These are phyloP conservation scores for Penicillium sp. DNA, from an alignment of 2,329 filamentous ascomycete species.

Conservation along the genomic window DNA sequence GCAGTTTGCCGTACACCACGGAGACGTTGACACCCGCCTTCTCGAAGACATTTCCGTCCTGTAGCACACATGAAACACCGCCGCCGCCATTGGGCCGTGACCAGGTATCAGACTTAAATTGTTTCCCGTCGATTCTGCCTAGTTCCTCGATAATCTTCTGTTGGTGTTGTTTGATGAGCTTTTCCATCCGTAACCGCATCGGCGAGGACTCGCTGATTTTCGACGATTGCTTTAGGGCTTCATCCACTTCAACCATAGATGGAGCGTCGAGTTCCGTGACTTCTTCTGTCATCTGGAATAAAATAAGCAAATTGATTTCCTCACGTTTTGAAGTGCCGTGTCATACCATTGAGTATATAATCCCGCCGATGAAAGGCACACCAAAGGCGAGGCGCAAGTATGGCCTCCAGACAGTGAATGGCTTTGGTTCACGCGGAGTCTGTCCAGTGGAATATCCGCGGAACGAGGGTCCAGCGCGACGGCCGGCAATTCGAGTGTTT, in stretches of 20 bases:
- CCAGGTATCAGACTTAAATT: conserved; percentile 85
- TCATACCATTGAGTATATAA: conserved; percentile 52
- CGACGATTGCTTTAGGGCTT: conserved; percentile 72
- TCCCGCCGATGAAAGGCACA: conserved; percentile 46
- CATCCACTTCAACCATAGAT: conserved; percentile 81
- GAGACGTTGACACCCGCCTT: conserved; percentile 96
- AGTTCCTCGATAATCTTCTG: conserved; percentile 80
- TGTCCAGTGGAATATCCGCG: conserved; percentile 28
- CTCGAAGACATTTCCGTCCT: conserved; percentile 95
- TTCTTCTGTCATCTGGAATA: conserved; percentile 37
- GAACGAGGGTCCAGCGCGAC: conserved; percentile 16
- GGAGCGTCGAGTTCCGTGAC: conserved; percentile 44
- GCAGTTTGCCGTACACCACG: conserved; percentile 88
- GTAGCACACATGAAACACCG: conserved; percentile 89
- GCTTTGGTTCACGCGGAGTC: conserved; percentile 19
- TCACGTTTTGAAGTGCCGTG: not conserved
- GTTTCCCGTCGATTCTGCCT: conserved; percentile 76
- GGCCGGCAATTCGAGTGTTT: conserved; percentile 18
- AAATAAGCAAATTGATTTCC: not conserved
- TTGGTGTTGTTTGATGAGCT: conserved; percentile 91
- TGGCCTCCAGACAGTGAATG: conserved; percentile 42
- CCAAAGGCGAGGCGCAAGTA: conserved; percentile 50
- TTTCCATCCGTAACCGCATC: conserved; percentile 97
- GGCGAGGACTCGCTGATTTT: conserved; percentile 75
- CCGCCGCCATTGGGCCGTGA: conserved; percentile 82